Evolutionary conservation across 805 yeast genomes (phyloP).

Genomic region (Yarrowia osloensis): DNA sequence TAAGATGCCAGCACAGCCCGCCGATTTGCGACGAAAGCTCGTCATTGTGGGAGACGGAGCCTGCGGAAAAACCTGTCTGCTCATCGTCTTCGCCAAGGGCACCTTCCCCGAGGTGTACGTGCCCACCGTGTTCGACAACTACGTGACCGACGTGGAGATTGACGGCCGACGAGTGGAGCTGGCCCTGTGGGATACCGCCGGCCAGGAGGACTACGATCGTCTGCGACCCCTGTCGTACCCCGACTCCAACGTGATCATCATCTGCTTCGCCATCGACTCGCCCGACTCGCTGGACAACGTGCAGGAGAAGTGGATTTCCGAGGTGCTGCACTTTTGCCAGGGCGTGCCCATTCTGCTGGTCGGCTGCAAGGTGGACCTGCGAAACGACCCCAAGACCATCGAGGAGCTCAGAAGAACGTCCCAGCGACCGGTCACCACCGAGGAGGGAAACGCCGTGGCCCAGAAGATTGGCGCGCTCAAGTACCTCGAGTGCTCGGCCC

Average conservation of each 20-base stretch:
- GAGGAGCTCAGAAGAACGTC: constrained; percentile 73
- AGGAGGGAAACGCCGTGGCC: constrained; percentile 86
- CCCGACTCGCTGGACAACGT: constrained; percentile 93
- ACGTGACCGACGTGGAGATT: constrained; percentile 93
- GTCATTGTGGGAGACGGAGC: constrained; percentile 98
- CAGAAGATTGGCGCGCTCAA: constrained; percentile 83
- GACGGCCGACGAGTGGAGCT: constrained; percentile 90
- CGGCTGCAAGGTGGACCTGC: constrained; percentile 87
- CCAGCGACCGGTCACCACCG: constrained; percentile 75
- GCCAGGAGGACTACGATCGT: constrained; percentile 97
- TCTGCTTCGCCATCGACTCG: constrained; percentile 86
- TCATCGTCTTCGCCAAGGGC: constrained; percentile 81
- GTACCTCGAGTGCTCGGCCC: constrained; percentile 91
- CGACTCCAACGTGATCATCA: constrained; percentile 85
- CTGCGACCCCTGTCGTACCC: constrained; percentile 89
- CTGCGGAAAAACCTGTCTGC: constrained; percentile 91
- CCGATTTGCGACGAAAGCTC: constrained; percentile 52
- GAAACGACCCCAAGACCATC: constrained; percentile 76
- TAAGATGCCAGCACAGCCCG: constrained; percentile 36
- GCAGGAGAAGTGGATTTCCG: constrained; percentile 94
- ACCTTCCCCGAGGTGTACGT: constrained; percentile 93
- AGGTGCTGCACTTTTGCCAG: constrained; percentile 90
- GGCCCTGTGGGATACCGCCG: constrained; percentile 98
- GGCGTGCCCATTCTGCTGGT: constrained; percentile 90
- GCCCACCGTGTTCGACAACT: constrained; percentile 96